These are phyloP conservation scores for Macrophomina tecta DNA, from an alignment of 2,329 filamentous ascomycete genomes.

Conservation along the genomic window DNA sequence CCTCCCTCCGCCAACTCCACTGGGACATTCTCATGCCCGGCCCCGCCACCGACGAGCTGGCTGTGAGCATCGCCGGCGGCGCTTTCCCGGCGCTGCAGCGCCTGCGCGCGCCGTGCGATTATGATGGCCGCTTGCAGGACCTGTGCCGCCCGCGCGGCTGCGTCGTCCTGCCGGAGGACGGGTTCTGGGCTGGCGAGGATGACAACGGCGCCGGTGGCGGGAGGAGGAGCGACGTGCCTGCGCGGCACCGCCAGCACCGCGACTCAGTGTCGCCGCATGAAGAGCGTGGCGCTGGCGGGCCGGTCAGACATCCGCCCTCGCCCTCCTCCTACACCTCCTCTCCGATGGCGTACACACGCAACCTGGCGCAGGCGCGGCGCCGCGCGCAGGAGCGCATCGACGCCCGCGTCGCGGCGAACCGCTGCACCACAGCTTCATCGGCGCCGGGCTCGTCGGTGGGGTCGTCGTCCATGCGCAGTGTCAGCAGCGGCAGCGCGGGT, in stretches of 20 bases:
- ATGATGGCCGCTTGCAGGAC: constrained; percentile 71
- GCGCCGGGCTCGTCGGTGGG: not conserved
- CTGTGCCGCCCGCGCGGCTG: constrained; percentile 69
- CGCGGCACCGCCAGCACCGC: not conserved
- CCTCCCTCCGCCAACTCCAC: constrained; percentile 59
- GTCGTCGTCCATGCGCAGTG: constrained; percentile 45
- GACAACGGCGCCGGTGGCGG: constrained; percentile 21
- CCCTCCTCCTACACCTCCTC: too few species aligned
- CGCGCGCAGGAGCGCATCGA: constrained; percentile 5
- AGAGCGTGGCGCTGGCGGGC: too few species aligned
- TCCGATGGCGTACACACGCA: not conserved
- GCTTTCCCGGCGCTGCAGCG: constrained; percentile 68
- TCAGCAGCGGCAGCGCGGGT: constrained; percentile 60
- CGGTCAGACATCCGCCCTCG: too few species aligned
- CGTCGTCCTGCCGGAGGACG: constrained; percentile 47
- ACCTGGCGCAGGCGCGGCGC: constrained; percentile 3
- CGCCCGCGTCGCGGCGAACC: not conserved
- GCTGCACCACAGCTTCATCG: not conserved
- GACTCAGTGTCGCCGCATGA: not conserved
- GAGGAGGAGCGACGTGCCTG: not conserved
- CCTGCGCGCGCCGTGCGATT: constrained; percentile 71
- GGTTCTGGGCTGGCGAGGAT: not conserved
- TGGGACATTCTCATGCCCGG: constrained; percentile 66
- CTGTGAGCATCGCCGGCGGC: constrained; percentile 64
- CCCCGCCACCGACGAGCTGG: constrained; percentile 67